Evolutionary conservation across 2,329 filamentous ascomycete species (phyloP), one percentile per base, ranked within the genome.

Genomic region (Exophiala bonariae): DNA sequence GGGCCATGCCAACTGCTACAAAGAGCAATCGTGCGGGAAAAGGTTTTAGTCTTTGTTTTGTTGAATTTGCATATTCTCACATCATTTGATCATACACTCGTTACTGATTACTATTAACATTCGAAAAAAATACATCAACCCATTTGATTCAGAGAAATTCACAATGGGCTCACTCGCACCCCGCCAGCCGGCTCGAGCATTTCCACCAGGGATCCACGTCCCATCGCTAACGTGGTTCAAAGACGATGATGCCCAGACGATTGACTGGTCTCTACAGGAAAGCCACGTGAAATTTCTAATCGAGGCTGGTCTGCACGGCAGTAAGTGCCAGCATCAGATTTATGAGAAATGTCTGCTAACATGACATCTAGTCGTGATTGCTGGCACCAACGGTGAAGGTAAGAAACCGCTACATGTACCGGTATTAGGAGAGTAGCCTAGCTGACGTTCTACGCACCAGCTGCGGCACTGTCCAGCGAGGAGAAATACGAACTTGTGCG

Each of bases 141-240:
- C n/a, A n/a, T n/a, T 11, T 26, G 11, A 26, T 26, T 6, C 6
- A 26, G 11, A 26, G 6, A 11, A 26, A 6, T 26, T 11, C 6
- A 26, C 23, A 11, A 37, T 37, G 35, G 35, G 35, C 4, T 37
- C 35, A 4, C 16, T 37, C n/a, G 35, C 35, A n/a, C 10, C 19
- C 18, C 35, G 35, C 7, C 18, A 4, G 35, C 17, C 35, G 6
- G 17, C 35, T 13, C 35, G 28, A 33, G 28, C 40, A 30, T 42
- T 31, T 53, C 74, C 76, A 22, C 69, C 72, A 1, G 78, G 78
- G 3, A 76, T 82, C 38, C 78, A 81, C 52, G 78, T 77, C n/a
- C 79, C 78, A 1, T 74, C 70, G 16, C 60, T 82, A 56, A 81
- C 78, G 3, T 82, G 73, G 69, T 82, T 81, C 60, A 64, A 67